These are phyloP conservation scores for Aspergillus pseudoviridinutans DNA, from an alignment of 2,329 filamentous ascomycete genomes.

Conservation along the genomic window DNA sequence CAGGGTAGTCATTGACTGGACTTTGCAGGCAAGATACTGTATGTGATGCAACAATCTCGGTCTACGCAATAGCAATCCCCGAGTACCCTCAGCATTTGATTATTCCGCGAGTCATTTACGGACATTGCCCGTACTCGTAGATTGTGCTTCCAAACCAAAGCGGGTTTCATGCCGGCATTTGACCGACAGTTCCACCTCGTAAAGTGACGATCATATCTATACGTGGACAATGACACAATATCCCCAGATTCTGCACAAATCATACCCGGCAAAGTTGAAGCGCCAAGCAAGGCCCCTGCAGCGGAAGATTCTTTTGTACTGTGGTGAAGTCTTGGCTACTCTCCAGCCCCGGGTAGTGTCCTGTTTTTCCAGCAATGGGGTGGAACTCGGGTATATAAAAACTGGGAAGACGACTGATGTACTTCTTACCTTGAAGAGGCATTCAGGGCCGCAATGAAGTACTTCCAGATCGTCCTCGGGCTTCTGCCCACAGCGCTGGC, in stretches of 20 bases:
- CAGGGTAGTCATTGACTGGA: neutral
- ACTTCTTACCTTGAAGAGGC: neutral
- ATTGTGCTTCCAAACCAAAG: no score
- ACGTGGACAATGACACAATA: neutral
- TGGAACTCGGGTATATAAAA: neutral
- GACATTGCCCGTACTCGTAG: no score
- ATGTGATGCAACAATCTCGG: no score
- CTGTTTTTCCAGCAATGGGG: neutral
- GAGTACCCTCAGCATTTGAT: no score
- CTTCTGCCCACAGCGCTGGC: conserved; percentile 1
- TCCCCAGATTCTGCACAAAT: neutral
- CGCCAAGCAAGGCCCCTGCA: neutral
- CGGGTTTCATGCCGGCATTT: neutral
- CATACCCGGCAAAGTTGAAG: neutral
- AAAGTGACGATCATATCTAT: neutral
- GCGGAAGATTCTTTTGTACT: neutral
- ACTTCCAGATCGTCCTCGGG: neutral
- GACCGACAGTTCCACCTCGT: no score
- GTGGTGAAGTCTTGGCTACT: neutral
- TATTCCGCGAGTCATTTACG: no score
- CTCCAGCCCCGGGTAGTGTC: neutral
- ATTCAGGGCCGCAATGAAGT: neutral
- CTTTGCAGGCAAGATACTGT: no score
- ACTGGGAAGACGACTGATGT: neutral
- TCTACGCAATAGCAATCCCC: no score